Conservation (phyloP, 2,329 filamentous ascomycete genomes). For the Didymella keratinophila region DNA sequence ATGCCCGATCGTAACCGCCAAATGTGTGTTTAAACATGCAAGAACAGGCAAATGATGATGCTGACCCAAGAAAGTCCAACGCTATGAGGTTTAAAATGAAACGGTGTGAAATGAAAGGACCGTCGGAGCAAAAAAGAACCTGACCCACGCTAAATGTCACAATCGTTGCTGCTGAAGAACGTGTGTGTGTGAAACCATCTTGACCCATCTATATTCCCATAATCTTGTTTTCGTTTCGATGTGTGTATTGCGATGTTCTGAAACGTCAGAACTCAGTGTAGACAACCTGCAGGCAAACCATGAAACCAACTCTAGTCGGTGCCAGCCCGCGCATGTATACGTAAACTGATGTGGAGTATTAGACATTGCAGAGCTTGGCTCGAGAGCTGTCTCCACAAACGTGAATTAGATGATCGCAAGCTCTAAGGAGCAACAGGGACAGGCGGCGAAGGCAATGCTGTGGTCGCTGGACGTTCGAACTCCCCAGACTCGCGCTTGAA, state of each 20-base stretch:
- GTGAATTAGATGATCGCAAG: not conserved
- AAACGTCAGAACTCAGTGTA: constrained; percentile 11
- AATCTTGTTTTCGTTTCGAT: constrained; percentile 31
- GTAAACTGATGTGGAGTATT: constrained; percentile 16
- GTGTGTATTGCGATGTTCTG: constrained; percentile 21
- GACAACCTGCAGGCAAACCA: constrained; percentile 6
- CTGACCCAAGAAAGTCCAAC: constrained; percentile 26
- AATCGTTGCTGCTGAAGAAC: constrained; percentile 41
- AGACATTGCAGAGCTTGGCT: not conserved
- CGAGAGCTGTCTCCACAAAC: not conserved
- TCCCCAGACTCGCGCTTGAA: constrained; percentile 46
- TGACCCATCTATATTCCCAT: constrained; percentile 25
- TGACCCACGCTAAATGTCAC: constrained; percentile 52
- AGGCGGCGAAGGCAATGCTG: constrained; percentile 32
- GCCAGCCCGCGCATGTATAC: constrained; percentile 37
- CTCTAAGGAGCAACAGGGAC: constrained; percentile 26
- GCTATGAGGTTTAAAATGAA: constrained; percentile 42
- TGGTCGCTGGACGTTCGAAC: constrained; percentile 28
- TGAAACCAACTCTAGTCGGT: constrained; percentile 37
- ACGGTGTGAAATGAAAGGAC: constrained; percentile 30
- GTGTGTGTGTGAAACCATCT: constrained; percentile 26
- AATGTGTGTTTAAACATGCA: constrained; percentile 37
- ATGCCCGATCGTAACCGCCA: constrained; percentile 34
- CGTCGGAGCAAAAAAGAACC: constrained; percentile 29
- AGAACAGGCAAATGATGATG: constrained; percentile 32